A percentile compares a stretch with the other conserved stretches of the same genome.
phyloP scores from a whole-genome alignment of 1,284 basidiomycete species.

The Erythrobasidium hasegawianum region DNA sequence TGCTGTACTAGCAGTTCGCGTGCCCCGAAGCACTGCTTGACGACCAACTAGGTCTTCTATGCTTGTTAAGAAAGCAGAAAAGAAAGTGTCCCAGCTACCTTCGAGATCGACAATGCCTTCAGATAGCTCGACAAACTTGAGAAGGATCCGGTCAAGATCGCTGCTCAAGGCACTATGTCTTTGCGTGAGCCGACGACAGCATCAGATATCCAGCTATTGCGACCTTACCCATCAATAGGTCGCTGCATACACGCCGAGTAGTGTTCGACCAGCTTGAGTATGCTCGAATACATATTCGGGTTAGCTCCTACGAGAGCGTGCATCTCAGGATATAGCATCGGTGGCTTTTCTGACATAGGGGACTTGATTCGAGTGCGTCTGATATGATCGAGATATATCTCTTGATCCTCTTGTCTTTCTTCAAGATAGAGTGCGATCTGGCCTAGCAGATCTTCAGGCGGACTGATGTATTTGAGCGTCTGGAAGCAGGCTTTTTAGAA shows the following conservation, averaged over 20 bases:
- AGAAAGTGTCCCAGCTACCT: constrained; percentile 61
- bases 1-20: constrained; percentile 52
- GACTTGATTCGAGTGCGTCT: too few species aligned
- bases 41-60: constrained; percentile 67
- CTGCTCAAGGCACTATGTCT: too few species aligned
- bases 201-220: too few species aligned
- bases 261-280: constrained; percentile 60
- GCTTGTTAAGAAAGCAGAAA: constrained; percentile 62
- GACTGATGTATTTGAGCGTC: constrained; percentile 68
- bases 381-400: constrained; percentile 54
- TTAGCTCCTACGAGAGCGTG: background rate
- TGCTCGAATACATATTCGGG: background rate
- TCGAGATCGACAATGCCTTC: constrained; percentile 61
- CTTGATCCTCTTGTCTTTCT: constrained; percentile 83
- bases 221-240: too few species aligned
- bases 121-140: constrained; percentile 66
- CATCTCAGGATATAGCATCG: background rate
- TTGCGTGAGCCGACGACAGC: too few species aligned
- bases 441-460: constrained; percentile 66
- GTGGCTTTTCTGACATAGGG: too few species aligned
- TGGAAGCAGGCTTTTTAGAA: constrained; percentile 46
- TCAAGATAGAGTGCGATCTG: constrained; percentile 78
- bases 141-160: constrained; percentile 53
- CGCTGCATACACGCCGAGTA: constrained; percentile 53
- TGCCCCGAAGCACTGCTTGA: constrained; percentile 56